phyloP scores from a whole-genome alignment of 2,329 filamentous ascomycete genomes.

The Aspergillus niger region DNA sequence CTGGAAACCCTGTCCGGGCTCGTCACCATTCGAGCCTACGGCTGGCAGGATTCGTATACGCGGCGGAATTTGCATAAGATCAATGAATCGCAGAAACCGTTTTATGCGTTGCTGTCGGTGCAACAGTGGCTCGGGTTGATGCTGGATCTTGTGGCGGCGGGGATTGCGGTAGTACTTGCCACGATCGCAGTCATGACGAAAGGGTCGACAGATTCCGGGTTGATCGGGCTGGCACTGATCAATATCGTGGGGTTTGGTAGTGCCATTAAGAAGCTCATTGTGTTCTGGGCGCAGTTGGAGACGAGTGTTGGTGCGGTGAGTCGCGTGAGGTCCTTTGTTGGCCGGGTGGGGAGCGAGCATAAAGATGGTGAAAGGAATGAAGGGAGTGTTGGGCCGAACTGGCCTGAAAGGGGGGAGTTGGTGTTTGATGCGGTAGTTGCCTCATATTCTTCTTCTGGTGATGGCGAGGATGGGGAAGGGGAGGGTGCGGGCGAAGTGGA shows the following conservation, averaged over 20 bases:
- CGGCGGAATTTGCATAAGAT: slow-evolving; percentile 43
- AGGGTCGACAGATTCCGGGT: slow-evolving; percentile 41
- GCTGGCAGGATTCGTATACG: slow-evolving; percentile 45
- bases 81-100: slow-evolving; percentile 47
- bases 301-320: slow-evolving; percentile 59
- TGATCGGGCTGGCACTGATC: slow-evolving; percentile 50
- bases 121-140: slow-evolving; percentile 49
- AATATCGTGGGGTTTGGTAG: slow-evolving; percentile 51
- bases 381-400: slow-evolving; percentile 8
- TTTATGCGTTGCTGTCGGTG: slow-evolving; percentile 49
- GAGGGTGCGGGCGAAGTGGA: not conserved
- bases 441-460: not conserved
- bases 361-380: not conserved
- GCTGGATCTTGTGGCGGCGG: slow-evolving; percentile 48
- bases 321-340: slow-evolving; percentile 54
- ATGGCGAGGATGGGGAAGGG: slow-evolving; percentile 18
- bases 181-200: slow-evolving; percentile 43
- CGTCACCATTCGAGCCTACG: slow-evolving; percentile 54
- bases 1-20: slow-evolving; percentile 53
- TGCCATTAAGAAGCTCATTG: slow-evolving; percentile 47
- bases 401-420: slow-evolving; percentile 28
- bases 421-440: slow-evolving; percentile 12
- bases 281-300: slow-evolving; percentile 57
- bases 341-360: slow-evolving; percentile 34
- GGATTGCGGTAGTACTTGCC: slow-evolving; percentile 46